Percentiles rank a stretch among this genome's conserved stretches.
These are phyloP conservation scores for Magnolia changhungtana DNA, from an alignment of 164 flowering plant genomes.

Conservation along the genomic window DNA sequence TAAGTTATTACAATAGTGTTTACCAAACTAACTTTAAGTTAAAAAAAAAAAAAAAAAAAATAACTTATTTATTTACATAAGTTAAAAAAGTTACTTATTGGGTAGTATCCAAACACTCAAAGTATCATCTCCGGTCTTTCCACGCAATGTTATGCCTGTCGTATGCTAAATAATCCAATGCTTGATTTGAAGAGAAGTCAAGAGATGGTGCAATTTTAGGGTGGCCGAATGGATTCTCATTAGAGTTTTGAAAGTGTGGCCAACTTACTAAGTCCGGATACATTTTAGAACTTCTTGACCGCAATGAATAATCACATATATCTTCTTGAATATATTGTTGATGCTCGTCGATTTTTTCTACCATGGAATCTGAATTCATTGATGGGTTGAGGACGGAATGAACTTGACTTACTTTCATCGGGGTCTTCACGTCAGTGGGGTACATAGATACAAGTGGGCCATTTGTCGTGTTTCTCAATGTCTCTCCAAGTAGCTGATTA, in stretches of 20 bases:
- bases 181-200: background rate
- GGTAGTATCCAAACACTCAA: too few species aligned
- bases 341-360: background rate
- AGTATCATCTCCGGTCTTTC: background rate
- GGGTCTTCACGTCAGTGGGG: background rate
- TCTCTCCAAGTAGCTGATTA: background rate
- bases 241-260: background rate
- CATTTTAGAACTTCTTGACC: background rate
- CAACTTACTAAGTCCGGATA: background rate
- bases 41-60: too few species aligned
- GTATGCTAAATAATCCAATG: background rate
- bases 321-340: background rate
- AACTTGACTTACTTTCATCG: background rate
- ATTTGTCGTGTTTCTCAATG: background rate
- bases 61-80: background rate
- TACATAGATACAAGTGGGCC: background rate
- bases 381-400: background rate
- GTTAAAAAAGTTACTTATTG: background rate
- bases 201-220: background rate
- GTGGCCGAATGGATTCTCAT: background rate
- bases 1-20: too few species aligned
- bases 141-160: background rate
- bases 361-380: background rate
- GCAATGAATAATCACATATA: background rate
- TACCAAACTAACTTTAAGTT: too few species aligned